A percentile compares a stretch with the other conserved stretches of the same genome.
Evolutionary conservation across 2,329 filamentous ascomycete species (phyloP).

Genomic region (Ophiostoma ips): DNA sequence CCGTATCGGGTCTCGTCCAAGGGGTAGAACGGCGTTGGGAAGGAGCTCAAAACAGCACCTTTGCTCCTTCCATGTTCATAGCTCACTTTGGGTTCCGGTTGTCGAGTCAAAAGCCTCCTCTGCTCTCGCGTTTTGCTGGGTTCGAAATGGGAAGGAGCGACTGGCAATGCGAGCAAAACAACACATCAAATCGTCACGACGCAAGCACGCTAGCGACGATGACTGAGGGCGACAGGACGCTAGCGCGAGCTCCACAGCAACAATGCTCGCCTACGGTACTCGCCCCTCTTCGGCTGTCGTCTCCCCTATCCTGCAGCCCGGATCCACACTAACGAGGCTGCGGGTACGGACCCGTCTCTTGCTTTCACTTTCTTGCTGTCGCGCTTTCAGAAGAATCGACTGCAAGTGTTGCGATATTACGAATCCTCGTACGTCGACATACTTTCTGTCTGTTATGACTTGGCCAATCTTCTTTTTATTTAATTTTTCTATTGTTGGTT

Average conservation of each 20-base stretch:
- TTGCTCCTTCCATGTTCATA: conserved; percentile 5
- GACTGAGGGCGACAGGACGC: not conserved
- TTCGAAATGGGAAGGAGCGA: conserved; percentile 2
- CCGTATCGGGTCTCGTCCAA: not conserved
- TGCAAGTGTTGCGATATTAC: no score
- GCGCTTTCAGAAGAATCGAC: no score
- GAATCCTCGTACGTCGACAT: no score
- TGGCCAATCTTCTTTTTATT: no score
- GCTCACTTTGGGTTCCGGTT: not conserved
- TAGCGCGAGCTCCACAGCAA: not conserved
- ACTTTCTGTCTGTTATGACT: no score
- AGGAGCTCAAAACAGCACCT: not conserved
- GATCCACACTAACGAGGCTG: not conserved
- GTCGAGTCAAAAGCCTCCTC: not conserved
- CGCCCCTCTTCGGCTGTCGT: not conserved
- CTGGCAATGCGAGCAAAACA: not conserved
- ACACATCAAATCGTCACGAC: not conserved
- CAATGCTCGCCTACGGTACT: not conserved
- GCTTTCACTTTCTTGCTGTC: no score
- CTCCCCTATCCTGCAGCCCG: not conserved
- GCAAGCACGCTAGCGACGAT: not conserved
- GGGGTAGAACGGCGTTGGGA: not conserved
- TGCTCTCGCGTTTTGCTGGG: not conserved
- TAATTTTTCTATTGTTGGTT: no score
- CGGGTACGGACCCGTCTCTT: not conserved